Evolutionary conservation across 768 basidiomycete species (phyloP).

Genomic region (Suillus decipiens): DNA sequence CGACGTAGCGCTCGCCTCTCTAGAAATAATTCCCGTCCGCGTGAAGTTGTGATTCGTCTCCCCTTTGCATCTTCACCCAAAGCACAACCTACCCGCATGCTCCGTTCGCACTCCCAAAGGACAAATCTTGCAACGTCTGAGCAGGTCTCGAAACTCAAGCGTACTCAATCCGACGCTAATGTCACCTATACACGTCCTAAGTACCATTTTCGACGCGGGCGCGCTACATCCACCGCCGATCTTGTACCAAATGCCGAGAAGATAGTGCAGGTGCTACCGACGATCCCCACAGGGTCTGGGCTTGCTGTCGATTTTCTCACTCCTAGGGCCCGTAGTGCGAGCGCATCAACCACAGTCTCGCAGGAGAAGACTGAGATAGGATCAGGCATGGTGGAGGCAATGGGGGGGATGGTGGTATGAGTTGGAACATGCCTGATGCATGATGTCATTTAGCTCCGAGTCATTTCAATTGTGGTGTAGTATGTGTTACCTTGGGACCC

Average conservation of each 20-base stretch:
- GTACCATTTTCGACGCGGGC: conserved; percentile 2
- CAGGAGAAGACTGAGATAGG: neutral
- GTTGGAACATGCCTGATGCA: neutral
- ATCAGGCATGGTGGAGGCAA: neutral
- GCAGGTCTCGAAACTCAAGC: neutral
- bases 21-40: conserved; percentile 7
- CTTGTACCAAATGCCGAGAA: neutral
- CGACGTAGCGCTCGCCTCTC: conserved; percentile 28
- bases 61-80: conserved; percentile 25
- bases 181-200: neutral
- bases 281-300: neutral
- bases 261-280: neutral
- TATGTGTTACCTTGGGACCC: no score
- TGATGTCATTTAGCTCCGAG: neutral
- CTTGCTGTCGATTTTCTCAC: conserved; percentile 1
- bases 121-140: neutral
- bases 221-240: neutral
- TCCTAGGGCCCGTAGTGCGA: conserved; percentile 1
- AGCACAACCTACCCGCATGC: conserved; percentile 21
- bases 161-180: conserved; percentile 1
- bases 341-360: neutral
- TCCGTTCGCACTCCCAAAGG: conserved; percentile 29
- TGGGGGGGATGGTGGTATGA: neutral
- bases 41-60: conserved; percentile 22
- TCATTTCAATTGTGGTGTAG: neutral